These are phyloP conservation scores for Trifolium subterraneum DNA, from an alignment of 306 rosid genomes.

Conservation along the genomic window DNA sequence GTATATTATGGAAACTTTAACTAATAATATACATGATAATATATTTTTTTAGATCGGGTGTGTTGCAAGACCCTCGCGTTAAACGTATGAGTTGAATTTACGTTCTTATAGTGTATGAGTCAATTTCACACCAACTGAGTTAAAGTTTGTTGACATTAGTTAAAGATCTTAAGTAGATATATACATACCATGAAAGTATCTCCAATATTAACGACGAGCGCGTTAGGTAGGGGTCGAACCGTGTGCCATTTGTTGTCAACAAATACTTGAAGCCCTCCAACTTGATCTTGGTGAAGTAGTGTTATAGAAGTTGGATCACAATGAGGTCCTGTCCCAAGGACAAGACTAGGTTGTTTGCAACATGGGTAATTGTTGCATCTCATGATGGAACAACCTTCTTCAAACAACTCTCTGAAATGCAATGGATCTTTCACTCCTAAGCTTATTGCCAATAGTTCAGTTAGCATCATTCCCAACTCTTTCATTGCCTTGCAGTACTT, in stretches of 20 bases:
- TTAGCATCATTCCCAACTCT: slow-evolving; percentile 51
- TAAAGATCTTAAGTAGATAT: background rate
- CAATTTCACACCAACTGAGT: too few relatives aligned
- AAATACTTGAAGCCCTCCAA: slow-evolving; percentile 78
- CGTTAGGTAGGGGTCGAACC: slow-evolving; percentile 55
- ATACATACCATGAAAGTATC: slow-evolving; percentile 67
- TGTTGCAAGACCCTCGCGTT: too few relatives aligned
- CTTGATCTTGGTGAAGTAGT: slow-evolving; percentile 74
- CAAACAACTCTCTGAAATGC: slow-evolving; percentile 57
- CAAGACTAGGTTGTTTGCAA: slow-evolving; percentile 55
- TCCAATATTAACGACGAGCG: slow-evolving; percentile 76
- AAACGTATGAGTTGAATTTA: too few relatives aligned
- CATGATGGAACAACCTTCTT: slow-evolving; percentile 65
- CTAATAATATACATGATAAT: too few relatives aligned
- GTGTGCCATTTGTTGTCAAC: slow-evolving; percentile 59
- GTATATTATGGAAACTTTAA: too few relatives aligned
- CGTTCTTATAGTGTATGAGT: too few relatives aligned
- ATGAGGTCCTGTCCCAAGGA: slow-evolving; percentile 83
- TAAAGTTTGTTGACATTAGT: too few relatives aligned
- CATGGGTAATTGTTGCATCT: slow-evolving; percentile 80
- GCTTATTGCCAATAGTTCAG: slow-evolving; percentile 74
- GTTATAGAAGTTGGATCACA: slow-evolving; percentile 82
- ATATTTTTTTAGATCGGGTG: too few relatives aligned
- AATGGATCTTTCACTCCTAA: slow-evolving; percentile 60
- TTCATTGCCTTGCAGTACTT: slow-evolving; percentile 72